Evolutionary conservation across 2,329 filamentous ascomycete genomes (phyloP).

Genomic region (Fusarium multiceps): DNA sequence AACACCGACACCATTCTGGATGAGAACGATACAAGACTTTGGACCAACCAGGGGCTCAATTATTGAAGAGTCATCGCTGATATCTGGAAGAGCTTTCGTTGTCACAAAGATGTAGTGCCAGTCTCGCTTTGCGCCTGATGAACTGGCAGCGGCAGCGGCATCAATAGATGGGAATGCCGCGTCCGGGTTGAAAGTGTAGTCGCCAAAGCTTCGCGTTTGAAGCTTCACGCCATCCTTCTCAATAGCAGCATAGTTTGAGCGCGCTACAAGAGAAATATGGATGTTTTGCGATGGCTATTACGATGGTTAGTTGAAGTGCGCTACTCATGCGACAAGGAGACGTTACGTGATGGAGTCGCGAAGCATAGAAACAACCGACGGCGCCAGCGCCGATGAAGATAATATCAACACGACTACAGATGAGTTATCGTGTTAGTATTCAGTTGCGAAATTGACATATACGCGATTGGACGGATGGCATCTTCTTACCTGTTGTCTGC

Average conservation of each 20-base stretch:
- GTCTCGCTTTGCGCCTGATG: slow-evolving; percentile 37
- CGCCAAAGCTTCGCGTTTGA: slow-evolving; percentile 73
- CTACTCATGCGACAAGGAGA: slow-evolving; percentile 4
- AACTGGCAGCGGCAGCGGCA: slow-evolving; percentile 57
- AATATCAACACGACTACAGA: slow-evolving; percentile 58
- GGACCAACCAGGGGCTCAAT: slow-evolving; percentile 69
- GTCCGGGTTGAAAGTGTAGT: slow-evolving; percentile 72
- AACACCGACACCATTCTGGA: slow-evolving; percentile 78
- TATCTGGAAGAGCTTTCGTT: slow-evolving; percentile 76
- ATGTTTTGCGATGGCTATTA: slow-evolving; percentile 61
- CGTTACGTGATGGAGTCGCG: slow-evolving; percentile 70
- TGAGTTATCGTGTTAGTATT: slow-evolving; percentile 16
- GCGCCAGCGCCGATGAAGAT: slow-evolving; percentile 78
- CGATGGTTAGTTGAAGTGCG: slow-evolving; percentile 8
- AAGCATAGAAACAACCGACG: slow-evolving; percentile 79
- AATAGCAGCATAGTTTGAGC: slow-evolving; percentile 77
- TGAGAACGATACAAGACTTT: slow-evolving; percentile 70
- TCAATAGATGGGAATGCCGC: slow-evolving; percentile 71
- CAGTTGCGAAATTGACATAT: background rate
- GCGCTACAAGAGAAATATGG: slow-evolving; percentile 75
- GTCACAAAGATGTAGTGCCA: slow-evolving; percentile 75
- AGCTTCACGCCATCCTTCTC: slow-evolving; percentile 70
- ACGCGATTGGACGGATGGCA: background rate
- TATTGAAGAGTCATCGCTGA: slow-evolving; percentile 69
- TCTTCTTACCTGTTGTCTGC: slow-evolving; percentile 31